A percentile compares a stretch with the other conserved stretches of the same genome.
Evolutionary conservation across 345 rosid species (phyloP).

Genomic region (Euphorbia pulcherrima): DNA sequence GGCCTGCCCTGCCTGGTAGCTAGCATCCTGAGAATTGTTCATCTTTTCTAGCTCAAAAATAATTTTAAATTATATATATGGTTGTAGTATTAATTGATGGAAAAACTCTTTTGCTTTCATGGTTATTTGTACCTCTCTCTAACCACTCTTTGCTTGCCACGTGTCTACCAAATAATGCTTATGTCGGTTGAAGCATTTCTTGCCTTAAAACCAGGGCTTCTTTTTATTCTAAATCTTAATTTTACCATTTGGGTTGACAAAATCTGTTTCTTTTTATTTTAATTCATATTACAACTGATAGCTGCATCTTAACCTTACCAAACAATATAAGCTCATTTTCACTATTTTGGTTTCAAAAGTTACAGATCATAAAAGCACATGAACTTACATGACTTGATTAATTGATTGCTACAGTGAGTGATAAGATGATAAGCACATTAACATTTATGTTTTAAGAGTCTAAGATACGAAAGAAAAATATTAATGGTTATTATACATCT

Average conservation of each 20-base stretch:
- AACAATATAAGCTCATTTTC: too few species aligned
- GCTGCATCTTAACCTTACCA: neutral
- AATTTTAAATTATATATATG: too few species aligned
- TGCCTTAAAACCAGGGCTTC: neutral
- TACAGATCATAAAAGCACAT: too few species aligned
- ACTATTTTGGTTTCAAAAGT: too few species aligned
- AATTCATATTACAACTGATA: too few species aligned
- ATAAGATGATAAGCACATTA: too few species aligned
- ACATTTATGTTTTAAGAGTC: too few species aligned
- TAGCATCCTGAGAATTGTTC: slow-evolving; percentile 15
- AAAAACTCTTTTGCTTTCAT: neutral
- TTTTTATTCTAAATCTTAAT: neutral
- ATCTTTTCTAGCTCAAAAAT: slow-evolving; percentile 7
- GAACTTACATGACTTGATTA: too few species aligned
- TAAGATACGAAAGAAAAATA: too few species aligned
- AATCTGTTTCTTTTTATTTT: neutral
- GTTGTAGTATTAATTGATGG: neutral
- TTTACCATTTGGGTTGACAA: neutral
- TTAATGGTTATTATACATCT: too few species aligned
- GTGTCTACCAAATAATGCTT: neutral
- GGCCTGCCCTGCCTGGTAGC: slow-evolving; percentile 32
- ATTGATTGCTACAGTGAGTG: too few species aligned
- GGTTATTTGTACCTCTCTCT: slow-evolving; percentile 4
- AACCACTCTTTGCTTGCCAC: neutral
- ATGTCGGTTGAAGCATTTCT: neutral